Conservation (phyloP, 805 yeast species). For the Lachancea sp. region DNA sequence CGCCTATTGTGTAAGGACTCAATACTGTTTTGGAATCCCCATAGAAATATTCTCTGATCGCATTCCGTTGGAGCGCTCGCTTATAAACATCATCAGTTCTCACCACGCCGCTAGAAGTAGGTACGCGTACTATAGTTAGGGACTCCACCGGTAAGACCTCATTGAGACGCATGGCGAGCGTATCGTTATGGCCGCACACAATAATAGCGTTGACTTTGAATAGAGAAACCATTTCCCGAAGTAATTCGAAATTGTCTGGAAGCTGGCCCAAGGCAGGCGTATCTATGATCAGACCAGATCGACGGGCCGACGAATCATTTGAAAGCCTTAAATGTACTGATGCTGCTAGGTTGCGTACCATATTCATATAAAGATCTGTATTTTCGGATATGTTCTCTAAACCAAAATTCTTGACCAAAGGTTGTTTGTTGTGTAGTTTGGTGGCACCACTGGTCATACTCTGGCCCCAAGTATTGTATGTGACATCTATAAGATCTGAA, state of each 20-base stretch:
- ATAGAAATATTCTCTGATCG: conserved; percentile 84
- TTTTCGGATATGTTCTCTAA: conserved; percentile 54
- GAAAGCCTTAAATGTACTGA: conserved; percentile 34
- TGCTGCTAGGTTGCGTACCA: conserved; percentile 43
- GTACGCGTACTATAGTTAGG: conserved; percentile 45
- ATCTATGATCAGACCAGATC: conserved; percentile 32
- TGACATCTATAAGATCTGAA: conserved; percentile 73
- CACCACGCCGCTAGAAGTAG: conserved; percentile 70
- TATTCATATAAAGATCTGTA: conserved; percentile 40
- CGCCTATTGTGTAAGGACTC: conserved; percentile 81
- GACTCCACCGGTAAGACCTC: conserved; percentile 22
- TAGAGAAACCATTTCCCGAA: conserved; percentile 15
- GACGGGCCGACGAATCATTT: conserved; percentile 26
- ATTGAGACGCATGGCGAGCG: conserved; percentile 11
- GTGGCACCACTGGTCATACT: conserved; percentile 71
- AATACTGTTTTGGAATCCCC: conserved; percentile 62
- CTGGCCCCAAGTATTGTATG: conserved; percentile 66
- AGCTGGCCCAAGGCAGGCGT: conserved; percentile 24
- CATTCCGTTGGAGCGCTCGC: conserved; percentile 65
- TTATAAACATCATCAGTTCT: conserved; percentile 63
- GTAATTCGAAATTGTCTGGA: conserved; percentile 16
- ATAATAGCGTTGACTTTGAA: conserved; percentile 24
- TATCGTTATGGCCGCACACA: conserved; percentile 15
- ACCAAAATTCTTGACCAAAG: conserved; percentile 78
- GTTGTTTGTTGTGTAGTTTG: conserved; percentile 78